phyloP scores from a whole-genome alignment of 1,284 basidiomycete species.

The Cryptococcus maquisensis region DNA sequence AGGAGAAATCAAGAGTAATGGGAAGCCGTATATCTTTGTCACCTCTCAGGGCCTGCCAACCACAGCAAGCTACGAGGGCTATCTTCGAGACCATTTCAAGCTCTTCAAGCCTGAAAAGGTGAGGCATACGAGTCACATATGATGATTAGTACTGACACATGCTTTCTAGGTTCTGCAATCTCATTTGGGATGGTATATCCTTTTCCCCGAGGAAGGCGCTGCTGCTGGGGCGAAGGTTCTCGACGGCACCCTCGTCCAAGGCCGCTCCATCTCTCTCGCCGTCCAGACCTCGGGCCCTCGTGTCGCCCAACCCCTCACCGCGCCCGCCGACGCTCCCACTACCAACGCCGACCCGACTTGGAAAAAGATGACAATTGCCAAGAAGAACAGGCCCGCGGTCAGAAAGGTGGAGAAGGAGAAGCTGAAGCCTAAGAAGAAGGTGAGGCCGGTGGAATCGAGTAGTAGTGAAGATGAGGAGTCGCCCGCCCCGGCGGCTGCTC shows the following conservation, averaged over 20 bases:
- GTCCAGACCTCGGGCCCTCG: slow-evolving; percentile 19
- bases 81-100: slow-evolving; percentile 42
- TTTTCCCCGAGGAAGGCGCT: slow-evolving; percentile 33
- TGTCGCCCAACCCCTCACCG: neutral
- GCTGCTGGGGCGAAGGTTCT: slow-evolving; percentile 34
- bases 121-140: slow-evolving; percentile 3
- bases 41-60: slow-evolving; percentile 31
- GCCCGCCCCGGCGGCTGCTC: neutral
- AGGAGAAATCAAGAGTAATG: slow-evolving; percentile 31
- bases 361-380: slow-evolving; percentile 38
- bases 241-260: slow-evolving; percentile 33
- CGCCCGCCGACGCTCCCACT: slow-evolving; percentile 1
- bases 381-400: slow-evolving; percentile 22
- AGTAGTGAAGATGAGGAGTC: neutral
- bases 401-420: slow-evolving; percentile 2
- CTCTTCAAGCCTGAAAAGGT: slow-evolving; percentile 40
- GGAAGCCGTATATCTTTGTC: slow-evolving; percentile 37
- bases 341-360: slow-evolving; percentile 22
- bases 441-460: neutral
- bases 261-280: slow-evolving; percentile 26
- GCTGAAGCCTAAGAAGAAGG: neutral
- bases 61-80: slow-evolving; percentile 17
- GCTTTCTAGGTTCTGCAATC: slow-evolving; percentile 26
- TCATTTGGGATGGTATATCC: slow-evolving; percentile 42
- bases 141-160: neutral